Conservation (phyloP, 345 rosid genomes). For the Crucihimalaya himalaica region DNA sequence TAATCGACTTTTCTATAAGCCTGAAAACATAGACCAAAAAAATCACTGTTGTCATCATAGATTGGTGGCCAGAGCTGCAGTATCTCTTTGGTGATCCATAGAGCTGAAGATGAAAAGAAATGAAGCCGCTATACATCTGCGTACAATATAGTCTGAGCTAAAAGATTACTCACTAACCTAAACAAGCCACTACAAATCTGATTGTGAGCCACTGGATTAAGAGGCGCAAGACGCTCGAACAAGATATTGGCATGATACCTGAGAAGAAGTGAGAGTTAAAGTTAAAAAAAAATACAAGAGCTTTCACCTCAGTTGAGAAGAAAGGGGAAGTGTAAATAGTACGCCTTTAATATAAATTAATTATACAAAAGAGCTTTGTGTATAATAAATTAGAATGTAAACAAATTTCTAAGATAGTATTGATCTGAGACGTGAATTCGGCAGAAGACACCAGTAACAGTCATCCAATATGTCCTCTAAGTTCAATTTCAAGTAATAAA, state of each 20-base stretch:
- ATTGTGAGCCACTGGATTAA: conserved; percentile 90
- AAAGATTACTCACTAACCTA: conserved; percentile 56
- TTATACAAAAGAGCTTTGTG: conserved; percentile 15
- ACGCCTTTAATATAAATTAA: not conserved
- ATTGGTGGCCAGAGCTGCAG: conserved; percentile 20
- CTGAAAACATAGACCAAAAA: conserved; percentile 46
- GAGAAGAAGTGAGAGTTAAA: conserved; percentile 32
- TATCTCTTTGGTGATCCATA: conserved; percentile 18
- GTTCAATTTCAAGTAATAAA: conserved; percentile 14
- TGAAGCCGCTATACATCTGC: conserved; percentile 12
- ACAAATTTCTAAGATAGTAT: conserved; percentile 3
- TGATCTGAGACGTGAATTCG: not conserved
- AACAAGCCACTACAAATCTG: conserved; percentile 80
- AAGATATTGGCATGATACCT: conserved; percentile 89
- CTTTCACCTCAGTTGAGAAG: conserved; percentile 11
- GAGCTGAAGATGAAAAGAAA: conserved; percentile 15
- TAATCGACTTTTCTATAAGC: conserved; percentile 76
- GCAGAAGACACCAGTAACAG: conserved; percentile 7
- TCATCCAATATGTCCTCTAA: conserved; percentile 19
- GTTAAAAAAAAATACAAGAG: not conserved
- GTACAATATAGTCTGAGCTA: conserved; percentile 12
- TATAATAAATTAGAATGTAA: not conserved
- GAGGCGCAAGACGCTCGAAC: conserved; percentile 76
- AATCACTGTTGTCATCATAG: conserved; percentile 13
- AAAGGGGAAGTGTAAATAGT: conserved; percentile 11